phyloP scores from a whole-genome alignment of 192 early-diverging fungal genomes.

The Entomortierella beljakovae region DNA sequence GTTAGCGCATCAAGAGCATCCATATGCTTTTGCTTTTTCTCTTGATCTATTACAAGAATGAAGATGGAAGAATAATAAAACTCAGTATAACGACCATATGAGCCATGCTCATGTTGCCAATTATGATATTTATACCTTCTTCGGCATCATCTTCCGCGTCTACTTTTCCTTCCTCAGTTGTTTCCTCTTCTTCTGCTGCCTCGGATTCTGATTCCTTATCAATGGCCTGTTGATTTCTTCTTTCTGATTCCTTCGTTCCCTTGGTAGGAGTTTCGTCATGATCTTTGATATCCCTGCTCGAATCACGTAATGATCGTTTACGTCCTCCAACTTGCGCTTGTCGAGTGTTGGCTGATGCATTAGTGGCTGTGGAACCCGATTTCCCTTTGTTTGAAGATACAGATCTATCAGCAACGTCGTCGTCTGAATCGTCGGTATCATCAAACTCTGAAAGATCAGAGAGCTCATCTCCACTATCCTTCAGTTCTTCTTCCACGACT shows the following conservation, averaged over 20 bases:
- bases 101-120: background rate
- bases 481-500: constrained; percentile 38
- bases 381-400: background rate
- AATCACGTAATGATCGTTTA: constrained; percentile 24
- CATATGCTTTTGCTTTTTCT: constrained; percentile 57
- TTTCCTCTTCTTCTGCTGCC: constrained; percentile 32
- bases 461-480: constrained; percentile 51
- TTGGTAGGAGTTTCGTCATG: constrained; percentile 14
- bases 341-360: background rate
- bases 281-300: constrained; percentile 13
- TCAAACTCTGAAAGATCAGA: constrained; percentile 51
- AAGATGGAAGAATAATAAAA: background rate
- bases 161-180: constrained; percentile 8
- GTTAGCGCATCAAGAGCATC: constrained; percentile 63
- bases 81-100: too few species aligned
- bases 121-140: constrained; percentile 11
- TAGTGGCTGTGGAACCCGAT: background rate
- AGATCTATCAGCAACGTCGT: constrained; percentile 20
- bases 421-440: constrained; percentile 49
- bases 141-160: constrained; percentile 30
- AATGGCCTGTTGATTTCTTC: constrained; percentile 3
- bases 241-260: background rate
- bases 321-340: constrained; percentile 8
- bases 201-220: constrained; percentile 40
- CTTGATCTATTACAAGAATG: constrained; percentile 45